phyloP scores from a whole-genome alignment of 352 stramenopile genomes.

The Blastocystis sp. region DNA sequence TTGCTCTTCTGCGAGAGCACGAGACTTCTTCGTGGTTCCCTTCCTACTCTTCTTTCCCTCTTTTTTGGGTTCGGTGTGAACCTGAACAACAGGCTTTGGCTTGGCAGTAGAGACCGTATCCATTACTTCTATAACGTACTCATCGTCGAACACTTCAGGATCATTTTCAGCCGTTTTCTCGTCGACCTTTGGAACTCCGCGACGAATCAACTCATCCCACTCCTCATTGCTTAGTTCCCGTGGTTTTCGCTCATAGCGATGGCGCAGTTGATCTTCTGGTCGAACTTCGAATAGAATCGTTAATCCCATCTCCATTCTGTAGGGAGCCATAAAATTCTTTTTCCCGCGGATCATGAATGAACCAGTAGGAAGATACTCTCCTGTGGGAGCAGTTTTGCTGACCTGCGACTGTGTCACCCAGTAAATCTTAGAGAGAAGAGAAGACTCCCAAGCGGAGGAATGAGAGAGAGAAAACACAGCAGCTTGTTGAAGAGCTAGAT shows the following conservation, averaged over 20 bases:
- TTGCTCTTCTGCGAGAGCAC: slow-evolving; percentile 3
- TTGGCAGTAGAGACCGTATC: neutral
- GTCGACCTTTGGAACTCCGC: neutral
- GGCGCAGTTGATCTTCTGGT: slow-evolving; percentile 71
- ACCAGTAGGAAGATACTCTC: slow-evolving; percentile 76
- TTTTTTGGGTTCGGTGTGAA: slow-evolving; percentile 11
- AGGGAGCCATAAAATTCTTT: slow-evolving; percentile 81
- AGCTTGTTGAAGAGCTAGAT: slow-evolving; percentile 75
- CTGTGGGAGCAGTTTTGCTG: slow-evolving; percentile 75
- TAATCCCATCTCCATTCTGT: slow-evolving; percentile 76
- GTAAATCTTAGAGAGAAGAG: slow-evolving; percentile 77
- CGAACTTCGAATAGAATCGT: slow-evolving; percentile 76
- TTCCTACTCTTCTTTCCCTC: slow-evolving; percentile 4
- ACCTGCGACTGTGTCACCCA: slow-evolving; percentile 79
- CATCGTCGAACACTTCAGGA: neutral
- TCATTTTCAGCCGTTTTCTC: neutral
- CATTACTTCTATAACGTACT: slow-evolving; percentile 49
- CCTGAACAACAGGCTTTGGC: slow-evolving; percentile 54
- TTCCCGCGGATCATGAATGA: slow-evolving; percentile 82
- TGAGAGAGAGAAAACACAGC: slow-evolving; percentile 78
- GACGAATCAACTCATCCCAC: slow-evolving; percentile 27
- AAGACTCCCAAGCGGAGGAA: slow-evolving; percentile 76
- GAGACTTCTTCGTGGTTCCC: slow-evolving; percentile 60
- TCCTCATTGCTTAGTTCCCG: slow-evolving; percentile 60
- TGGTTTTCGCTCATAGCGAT: slow-evolving; percentile 63